Evolutionary conservation across 495 filamentous ascomycete genomes (phyloP), one percentile per base, ranked within the genome.

Genomic region (Annulohypoxylon moriforme): DNA sequence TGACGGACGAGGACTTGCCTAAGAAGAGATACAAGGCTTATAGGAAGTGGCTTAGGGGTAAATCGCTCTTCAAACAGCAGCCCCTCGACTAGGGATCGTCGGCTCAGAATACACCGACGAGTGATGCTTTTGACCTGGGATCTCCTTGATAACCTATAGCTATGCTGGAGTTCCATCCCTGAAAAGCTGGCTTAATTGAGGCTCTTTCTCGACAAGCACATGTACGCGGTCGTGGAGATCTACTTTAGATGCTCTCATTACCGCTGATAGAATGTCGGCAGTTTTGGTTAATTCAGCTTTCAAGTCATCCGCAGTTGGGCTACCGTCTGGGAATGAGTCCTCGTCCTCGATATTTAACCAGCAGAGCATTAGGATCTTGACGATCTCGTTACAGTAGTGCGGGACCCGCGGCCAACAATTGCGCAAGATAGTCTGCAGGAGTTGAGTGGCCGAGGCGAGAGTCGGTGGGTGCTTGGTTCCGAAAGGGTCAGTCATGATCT

Each of bases 21-120:
- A 98, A 96, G 85, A 97, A 97, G 85, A 83, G 96, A 69, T 99
- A 99, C 78, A 97, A 94, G 80, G 93, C 94, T 0, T 99, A 99
- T 80, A 83, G 90, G 74, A 94, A 97, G 80, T 98, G 95, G 95
- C 81, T 98, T 74, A 86, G 90, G 68, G 94, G 94, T 14, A 97
- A 97, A 84, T 94, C 92, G 75, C 83, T 97, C 67, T 97, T 97
- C 75, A 97, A 97, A 81, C 94, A 97, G 86, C 86, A 88, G 82
- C 88, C 91, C 66, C 85, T 92, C 67, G 91, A 93, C 74, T 82
- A 84, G 74, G 75, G 67, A 62, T 74, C 72, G 53, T 33, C 60
- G 52, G 71, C 55, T 53, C 33, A 25, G 52, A 59, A 5, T 18
- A 44, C 50, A 36, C 36, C 61, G 4, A 31, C 11, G 53, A 60